phyloP scores from a whole-genome alignment of 345 rosid species.

The Syzygium aqueum region DNA sequence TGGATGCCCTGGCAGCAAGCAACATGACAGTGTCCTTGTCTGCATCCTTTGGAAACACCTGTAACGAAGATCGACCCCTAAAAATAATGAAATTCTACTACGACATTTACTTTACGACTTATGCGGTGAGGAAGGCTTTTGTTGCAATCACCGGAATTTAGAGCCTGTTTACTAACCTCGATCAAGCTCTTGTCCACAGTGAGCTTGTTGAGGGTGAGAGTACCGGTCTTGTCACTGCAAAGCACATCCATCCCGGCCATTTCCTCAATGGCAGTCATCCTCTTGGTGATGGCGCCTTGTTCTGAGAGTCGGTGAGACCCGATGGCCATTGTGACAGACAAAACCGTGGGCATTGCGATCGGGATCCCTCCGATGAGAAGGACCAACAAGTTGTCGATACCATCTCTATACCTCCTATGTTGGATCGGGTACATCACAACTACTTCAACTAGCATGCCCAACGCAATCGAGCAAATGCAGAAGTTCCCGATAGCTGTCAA shows the following conservation, averaged over 20 bases:
- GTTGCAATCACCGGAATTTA: neutral
- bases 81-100: neutral
- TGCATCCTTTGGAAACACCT: conserved; percentile 10
- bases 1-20: conserved; percentile 38
- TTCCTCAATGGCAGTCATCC: conserved; percentile 54
- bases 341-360: conserved; percentile 47
- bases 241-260: conserved; percentile 54
- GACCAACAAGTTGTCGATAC: conserved; percentile 40
- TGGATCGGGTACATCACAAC: conserved; percentile 37
- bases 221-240: conserved; percentile 47
- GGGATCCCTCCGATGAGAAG: conserved; percentile 53
- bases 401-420: conserved; percentile 30
- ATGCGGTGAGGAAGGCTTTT: neutral
- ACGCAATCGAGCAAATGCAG: conserved; percentile 41
- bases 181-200: conserved; percentile 32
- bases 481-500: conserved; percentile 45
- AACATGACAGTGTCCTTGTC: conserved; percentile 22
- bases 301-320: conserved; percentile 43
- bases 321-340: conserved; percentile 50
- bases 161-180: conserved; percentile 11
- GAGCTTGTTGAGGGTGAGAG: conserved; percentile 50
- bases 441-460: conserved; percentile 32
- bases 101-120: neutral
- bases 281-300: conserved; percentile 49
- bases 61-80: neutral